Evolutionary conservation across 192 early-diverging fungal species (phyloP), one percentile per base, ranked within the genome.

Genomic region (Coemansia sp.): DNA sequence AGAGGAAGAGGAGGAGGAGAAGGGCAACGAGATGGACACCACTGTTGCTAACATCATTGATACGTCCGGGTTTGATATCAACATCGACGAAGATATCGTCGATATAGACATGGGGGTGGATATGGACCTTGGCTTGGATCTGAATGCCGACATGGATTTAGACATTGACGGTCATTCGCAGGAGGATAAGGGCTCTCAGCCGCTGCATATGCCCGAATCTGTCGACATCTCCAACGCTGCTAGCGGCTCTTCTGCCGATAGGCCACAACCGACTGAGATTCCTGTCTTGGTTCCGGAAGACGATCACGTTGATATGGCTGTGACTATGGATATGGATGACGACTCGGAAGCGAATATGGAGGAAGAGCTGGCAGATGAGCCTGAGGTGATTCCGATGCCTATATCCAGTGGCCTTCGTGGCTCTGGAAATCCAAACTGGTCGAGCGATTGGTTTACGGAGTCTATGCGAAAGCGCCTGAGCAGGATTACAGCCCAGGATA

Each of bases 361-460:
- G 5, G 60, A 59, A n/a, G n/a, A n/a, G 0, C 6, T 8, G 8
- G 62, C 41, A 9, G 62, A 44, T 3, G 57, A 50, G 40, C 60
- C 53, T 1, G 61, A 57, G 33, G 61, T 61, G 25, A 42, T 78
- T 31, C 37, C 56, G 6, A 48, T 78, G 27, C 70, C 76, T 2
- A 56, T 73, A n/a, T 64, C 76, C 31, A 79, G 64, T 41, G 76
- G 70, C 0, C 60, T 79, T 59, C 76, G 76, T 28, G 76, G 76
- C 8, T 61, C 76, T 17, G 76, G 67, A 11, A 50, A 55, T 30
- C 48, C 50, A 37, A 67, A 79, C 37, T 81, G 78, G 78, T 58
- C 72, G 11, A 64, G 40, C 29, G 73, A 70, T 34, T 81, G 78
- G 78, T 68, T 81, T 48, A 68, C 78, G 1, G 44, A 68, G 15